A percentile compares a stretch with the other conserved stretches of the same genome.
Evolutionary conservation across 2,329 filamentous ascomycete species (phyloP).

Genomic region (Thelonectria rubi): DNA sequence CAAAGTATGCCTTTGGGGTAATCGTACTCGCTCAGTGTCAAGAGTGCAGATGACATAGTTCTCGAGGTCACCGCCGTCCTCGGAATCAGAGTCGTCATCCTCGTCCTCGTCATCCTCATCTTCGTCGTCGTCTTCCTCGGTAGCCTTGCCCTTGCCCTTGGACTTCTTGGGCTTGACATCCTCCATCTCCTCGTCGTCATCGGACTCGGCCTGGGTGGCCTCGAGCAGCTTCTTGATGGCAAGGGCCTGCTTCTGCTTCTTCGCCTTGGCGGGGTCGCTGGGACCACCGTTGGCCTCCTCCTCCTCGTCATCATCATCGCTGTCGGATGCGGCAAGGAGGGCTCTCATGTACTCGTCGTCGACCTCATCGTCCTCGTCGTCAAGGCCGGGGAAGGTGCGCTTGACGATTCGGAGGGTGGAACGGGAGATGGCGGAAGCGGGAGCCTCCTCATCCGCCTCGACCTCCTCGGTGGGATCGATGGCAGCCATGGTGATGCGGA

Average conservation of each 20-base stretch:
- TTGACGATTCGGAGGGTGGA: constrained; percentile 94
- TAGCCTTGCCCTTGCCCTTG: constrained; percentile 77
- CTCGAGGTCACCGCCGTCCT: constrained; percentile 75
- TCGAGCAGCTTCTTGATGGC: constrained; percentile 81
- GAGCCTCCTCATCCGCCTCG: constrained; percentile 70
- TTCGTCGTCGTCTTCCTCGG: constrained; percentile 64
- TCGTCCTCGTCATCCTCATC: constrained; percentile 70
- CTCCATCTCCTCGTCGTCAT: constrained; percentile 77
- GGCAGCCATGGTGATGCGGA: constrained; percentile 98
- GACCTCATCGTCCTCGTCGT: constrained; percentile 69
- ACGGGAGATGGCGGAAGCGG: constrained; percentile 71
- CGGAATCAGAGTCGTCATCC: constrained; percentile 55
- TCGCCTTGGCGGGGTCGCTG: constrained; percentile 88
- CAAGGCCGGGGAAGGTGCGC: constrained; percentile 67
- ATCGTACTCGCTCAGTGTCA: constrained; percentile 84
- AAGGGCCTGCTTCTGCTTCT: constrained; percentile 83
- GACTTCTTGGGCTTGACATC: constrained; percentile 70
- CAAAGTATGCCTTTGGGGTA: background rate
- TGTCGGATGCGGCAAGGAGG: constrained; percentile 60
- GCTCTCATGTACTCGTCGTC: constrained; percentile 72
- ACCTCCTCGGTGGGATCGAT: constrained; percentile 86
- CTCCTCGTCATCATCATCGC: constrained; percentile 63
- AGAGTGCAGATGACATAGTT: constrained; percentile 96
- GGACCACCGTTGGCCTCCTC: constrained; percentile 83
- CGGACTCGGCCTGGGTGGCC: constrained; percentile 67